Evolutionary conservation across 2,329 filamentous ascomycete genomes (phyloP).

Genomic region (Chrysoporthe austroafricana): DNA sequence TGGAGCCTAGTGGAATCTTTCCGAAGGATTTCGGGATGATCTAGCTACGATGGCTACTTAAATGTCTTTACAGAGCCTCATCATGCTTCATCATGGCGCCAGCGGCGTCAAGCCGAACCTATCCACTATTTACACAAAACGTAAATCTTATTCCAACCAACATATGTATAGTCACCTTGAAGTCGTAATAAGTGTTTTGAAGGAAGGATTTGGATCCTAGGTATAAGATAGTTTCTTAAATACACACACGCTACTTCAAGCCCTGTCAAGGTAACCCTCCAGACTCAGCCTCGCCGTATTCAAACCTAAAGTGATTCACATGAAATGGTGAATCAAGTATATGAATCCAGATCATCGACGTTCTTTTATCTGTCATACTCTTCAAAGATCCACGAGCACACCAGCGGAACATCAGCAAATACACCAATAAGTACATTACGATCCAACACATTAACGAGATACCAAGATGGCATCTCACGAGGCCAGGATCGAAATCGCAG

Average conservation of each 20-base stretch:
- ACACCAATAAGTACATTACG: background rate
- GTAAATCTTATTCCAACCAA: background rate
- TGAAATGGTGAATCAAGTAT: too few species aligned
- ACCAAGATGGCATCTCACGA: slow-evolving; percentile 2
- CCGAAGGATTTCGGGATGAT: slow-evolving; percentile 15
- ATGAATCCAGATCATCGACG: too few species aligned
- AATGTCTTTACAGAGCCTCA: slow-evolving; percentile 15
- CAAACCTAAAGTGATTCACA: background rate
- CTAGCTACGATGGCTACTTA: background rate
- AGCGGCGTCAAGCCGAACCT: background rate
- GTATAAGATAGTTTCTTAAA: background rate
- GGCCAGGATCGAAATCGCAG: slow-evolving; percentile 18
- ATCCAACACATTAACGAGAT: background rate
- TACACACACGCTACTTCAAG: background rate
- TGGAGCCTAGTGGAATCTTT: background rate
- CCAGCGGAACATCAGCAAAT: background rate
- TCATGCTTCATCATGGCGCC: background rate
- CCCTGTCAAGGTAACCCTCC: background rate
- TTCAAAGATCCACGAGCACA: too few species aligned
- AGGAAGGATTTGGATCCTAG: background rate
- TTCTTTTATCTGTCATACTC: too few species aligned
- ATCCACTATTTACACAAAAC: background rate
- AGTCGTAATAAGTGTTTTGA: background rate
- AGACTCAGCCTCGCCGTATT: background rate
- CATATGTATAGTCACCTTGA: background rate